Evolutionary conservation across 2,329 filamentous ascomycete species (phyloP), one percentile per base, ranked within the genome.

Genomic region (Cladobotryum mycophilum): DNA sequence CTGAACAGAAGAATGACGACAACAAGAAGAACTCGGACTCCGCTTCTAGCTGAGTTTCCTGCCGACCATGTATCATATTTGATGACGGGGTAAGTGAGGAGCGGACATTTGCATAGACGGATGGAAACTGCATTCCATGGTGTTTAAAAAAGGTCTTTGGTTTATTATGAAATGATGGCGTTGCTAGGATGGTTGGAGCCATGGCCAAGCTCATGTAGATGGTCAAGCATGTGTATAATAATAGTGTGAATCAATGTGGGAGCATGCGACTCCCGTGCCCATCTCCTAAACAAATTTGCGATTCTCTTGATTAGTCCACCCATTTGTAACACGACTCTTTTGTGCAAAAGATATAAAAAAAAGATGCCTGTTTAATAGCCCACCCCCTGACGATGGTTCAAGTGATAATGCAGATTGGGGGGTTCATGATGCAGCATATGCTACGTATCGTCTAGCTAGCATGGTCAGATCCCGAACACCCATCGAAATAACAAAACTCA

Each of bases 71-170:
- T 30, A 30, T 30, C 25, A 30, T 30, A 30, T 30, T 30, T 30
- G 25, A 30, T 38, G 56, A 58, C 56, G 60, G 47, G 58, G 49
- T 13, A 38, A 38, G 36, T n/a, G 13, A 18, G 35, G 9, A 37
- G 42, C 20, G 22, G 42, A 50, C 45, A 13, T 41, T 43, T 37
- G 42, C 17, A 52, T 58, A 60, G 55, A 55, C 52, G 52, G 55
- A 49, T 35, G 52, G 54, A 53, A 58, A 56, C 53, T 60, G 68
- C 65, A 70, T 70, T 63, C 53, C 61, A 56, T 57, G 66, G 67
- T 69, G 68, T 68, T 69, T 30, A 65, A 65, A 67, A 61, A 33
- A 47, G 47, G 61, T 61, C 59, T 66, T 58, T 61, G 56, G 61
- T 64, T 61, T 37, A 53, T 48, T 60, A 61, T 60, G 40, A 54